Percentiles rank a stretch among this genome's conserved stretches.
phyloP scores from a whole-genome alignment of 305 asterid species.

The Rubia peregrina region DNA sequence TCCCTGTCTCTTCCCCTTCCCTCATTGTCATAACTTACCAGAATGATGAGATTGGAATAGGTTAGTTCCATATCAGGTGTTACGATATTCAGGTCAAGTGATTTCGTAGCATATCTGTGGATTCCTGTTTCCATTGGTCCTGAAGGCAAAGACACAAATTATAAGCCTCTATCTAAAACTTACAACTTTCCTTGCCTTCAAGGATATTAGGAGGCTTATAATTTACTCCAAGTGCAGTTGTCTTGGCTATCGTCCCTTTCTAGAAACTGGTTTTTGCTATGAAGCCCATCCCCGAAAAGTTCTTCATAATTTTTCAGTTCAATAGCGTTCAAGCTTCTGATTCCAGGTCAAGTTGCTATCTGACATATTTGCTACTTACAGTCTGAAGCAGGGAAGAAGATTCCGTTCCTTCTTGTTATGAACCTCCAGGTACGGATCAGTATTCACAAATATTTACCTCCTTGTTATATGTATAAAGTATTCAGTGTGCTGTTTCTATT shows the following conservation, averaged over 20 bases:
- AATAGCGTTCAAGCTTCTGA: background rate
- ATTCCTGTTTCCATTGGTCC: background rate
- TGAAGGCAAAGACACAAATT: background rate
- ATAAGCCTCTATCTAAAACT: background rate
- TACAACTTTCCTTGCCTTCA: background rate
- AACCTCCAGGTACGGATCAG: constrained; percentile 70
- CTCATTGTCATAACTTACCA: background rate
- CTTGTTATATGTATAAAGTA: background rate
- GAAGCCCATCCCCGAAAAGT: background rate
- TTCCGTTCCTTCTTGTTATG: constrained; percentile 72
- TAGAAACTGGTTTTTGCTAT: constrained; percentile 6
- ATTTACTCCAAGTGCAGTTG: background rate
- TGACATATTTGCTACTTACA: constrained; percentile 39
- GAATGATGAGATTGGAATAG: background rate
- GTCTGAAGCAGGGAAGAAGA: constrained; percentile 77
- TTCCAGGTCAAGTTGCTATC: constrained; percentile 8
- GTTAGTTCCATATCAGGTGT: background rate
- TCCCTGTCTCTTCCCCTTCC: background rate
- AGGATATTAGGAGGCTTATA: background rate
- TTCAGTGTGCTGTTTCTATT: background rate
- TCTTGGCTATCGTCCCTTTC: background rate
- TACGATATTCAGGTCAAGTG: background rate
- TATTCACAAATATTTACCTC: constrained; percentile 8
- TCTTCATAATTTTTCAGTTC: background rate
- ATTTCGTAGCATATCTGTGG: too few species aligned